Percentiles rank a stretch among this genome's conserved stretches.
Evolutionary conservation across 2,329 filamentous ascomycete genomes (phyloP).

Genomic region (Pseudogymnoascus sp.): DNA sequence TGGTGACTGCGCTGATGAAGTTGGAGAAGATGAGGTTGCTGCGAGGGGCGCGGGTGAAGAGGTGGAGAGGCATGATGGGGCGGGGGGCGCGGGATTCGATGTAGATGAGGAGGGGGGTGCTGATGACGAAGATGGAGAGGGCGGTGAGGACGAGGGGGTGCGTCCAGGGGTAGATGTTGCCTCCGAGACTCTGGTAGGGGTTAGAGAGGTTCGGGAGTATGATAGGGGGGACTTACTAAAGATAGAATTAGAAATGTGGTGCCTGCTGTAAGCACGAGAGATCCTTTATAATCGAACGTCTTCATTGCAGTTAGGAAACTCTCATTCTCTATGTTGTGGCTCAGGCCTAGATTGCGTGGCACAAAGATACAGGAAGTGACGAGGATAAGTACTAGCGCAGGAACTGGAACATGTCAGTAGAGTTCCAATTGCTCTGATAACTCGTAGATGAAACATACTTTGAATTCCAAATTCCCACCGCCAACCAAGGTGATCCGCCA

Average conservation of each 20-base stretch:
- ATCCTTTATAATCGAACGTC: conserved; percentile 50
- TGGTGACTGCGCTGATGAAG: conserved; percentile 41
- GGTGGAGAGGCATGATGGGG: conserved; percentile 53
- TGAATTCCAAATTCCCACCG: conserved; percentile 63
- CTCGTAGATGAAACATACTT: neutral
- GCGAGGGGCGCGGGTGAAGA: conserved; percentile 44
- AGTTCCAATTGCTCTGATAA: neutral
- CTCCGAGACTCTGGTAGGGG: conserved; percentile 46
- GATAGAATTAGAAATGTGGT: conserved; percentile 51
- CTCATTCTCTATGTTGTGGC: conserved; percentile 35
- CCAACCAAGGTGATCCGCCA: conserved; percentile 66
- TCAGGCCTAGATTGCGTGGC: conserved; percentile 45
- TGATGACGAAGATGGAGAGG: conserved; percentile 39
- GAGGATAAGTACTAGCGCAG: conserved; percentile 41
- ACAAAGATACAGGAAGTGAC: conserved; percentile 39
- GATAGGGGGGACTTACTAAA: conserved; percentile 34
- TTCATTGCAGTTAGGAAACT: conserved; percentile 41
- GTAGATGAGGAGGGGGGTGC: conserved; percentile 44
- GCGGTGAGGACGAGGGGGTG: conserved; percentile 50
- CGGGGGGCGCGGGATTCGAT: conserved; percentile 42
- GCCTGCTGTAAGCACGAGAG: conserved; percentile 42
- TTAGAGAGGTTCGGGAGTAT: conserved; percentile 11
- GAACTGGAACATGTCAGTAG: conserved; percentile 29
- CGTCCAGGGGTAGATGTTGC: conserved; percentile 55
- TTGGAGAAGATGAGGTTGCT: conserved; percentile 52